These are phyloP conservation scores for Hippophae tibetana DNA, from an alignment of 306 rosid genomes.

Conservation along the genomic window DNA sequence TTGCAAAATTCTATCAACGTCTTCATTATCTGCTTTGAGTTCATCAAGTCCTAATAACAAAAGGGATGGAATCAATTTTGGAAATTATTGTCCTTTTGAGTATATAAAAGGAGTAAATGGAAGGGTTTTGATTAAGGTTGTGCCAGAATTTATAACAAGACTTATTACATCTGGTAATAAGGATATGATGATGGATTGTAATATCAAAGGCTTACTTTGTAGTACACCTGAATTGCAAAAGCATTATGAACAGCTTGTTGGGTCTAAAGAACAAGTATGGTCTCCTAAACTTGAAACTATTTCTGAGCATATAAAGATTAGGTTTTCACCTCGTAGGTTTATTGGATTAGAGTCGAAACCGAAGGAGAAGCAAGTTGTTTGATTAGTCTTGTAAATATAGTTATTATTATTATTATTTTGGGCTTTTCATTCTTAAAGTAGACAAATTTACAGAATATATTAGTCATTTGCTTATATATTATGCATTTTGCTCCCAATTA, in stretches of 20 bases:
- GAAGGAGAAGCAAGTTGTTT: slow-evolving; percentile 29
- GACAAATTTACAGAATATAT: no score
- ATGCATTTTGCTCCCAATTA: no score
- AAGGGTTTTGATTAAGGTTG: slow-evolving; percentile 57
- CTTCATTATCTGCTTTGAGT: slow-evolving; percentile 41
- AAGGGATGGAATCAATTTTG: slow-evolving; percentile 38
- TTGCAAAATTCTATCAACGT: slow-evolving; percentile 30
- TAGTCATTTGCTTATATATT: no score
- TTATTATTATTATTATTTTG: background rate
- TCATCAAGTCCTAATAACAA: slow-evolving; percentile 18
- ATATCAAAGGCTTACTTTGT: slow-evolving; percentile 29
- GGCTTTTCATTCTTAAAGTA: background rate
- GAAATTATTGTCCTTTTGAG: slow-evolving; percentile 52
- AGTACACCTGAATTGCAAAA: slow-evolving; percentile 89
- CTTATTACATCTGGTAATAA: slow-evolving; percentile 25
- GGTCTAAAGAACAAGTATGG: slow-evolving; percentile 66
- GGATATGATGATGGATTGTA: background rate
- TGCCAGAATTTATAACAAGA: slow-evolving; percentile 57
- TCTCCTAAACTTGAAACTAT: slow-evolving; percentile 91
- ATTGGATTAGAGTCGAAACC: slow-evolving; percentile 54
- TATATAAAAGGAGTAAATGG: slow-evolving; percentile 53
- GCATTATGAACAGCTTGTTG: slow-evolving; percentile 79
- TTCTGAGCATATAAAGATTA: slow-evolving; percentile 50
- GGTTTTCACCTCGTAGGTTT: slow-evolving; percentile 67
- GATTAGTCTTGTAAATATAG: no score